These are phyloP conservation scores for Scedosporium minutisporum DNA, from an alignment of 2,329 filamentous ascomycete species.

Conservation along the genomic window DNA sequence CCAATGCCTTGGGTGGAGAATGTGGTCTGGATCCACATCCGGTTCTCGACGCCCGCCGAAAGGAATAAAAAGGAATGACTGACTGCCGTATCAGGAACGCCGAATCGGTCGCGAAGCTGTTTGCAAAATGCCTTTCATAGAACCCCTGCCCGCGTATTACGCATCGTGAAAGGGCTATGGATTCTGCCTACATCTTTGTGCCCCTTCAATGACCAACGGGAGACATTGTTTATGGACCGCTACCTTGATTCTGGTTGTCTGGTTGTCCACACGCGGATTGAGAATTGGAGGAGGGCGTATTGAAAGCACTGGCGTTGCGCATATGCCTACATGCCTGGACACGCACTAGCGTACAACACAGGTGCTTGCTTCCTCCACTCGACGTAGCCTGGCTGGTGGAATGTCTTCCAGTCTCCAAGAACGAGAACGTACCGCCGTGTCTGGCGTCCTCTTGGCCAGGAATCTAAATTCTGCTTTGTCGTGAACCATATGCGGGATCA, in stretches of 20 bases:
- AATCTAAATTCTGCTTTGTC: not conserved
- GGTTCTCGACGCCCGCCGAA: not conserved
- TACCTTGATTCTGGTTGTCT: not conserved
- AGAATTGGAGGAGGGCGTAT: not conserved
- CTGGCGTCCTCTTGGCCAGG: not conserved
- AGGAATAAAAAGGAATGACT: not conserved
- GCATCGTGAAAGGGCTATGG: no score
- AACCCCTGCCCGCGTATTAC: no score
- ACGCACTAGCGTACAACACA: not conserved
- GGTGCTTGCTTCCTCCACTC: not conserved
- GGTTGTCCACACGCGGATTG: not conserved
- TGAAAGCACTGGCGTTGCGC: not conserved
- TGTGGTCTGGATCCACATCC: not conserved
- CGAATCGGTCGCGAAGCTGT: not conserved
- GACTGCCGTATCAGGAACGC: not conserved
- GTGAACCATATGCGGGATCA: not conserved
- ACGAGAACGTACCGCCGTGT: not conserved
- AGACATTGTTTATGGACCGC: not conserved
- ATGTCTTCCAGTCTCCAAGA: not conserved
- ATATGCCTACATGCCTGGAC: constrained; percentile 1
- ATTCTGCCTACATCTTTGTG: not conserved
- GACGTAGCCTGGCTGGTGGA: not conserved
- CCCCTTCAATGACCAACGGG: not conserved
- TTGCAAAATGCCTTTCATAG: no score
- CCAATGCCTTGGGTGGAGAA: not conserved